Evolutionary conservation across 768 basidiomycete species (phyloP).

Genomic region (Clavaria fumosa): DNA sequence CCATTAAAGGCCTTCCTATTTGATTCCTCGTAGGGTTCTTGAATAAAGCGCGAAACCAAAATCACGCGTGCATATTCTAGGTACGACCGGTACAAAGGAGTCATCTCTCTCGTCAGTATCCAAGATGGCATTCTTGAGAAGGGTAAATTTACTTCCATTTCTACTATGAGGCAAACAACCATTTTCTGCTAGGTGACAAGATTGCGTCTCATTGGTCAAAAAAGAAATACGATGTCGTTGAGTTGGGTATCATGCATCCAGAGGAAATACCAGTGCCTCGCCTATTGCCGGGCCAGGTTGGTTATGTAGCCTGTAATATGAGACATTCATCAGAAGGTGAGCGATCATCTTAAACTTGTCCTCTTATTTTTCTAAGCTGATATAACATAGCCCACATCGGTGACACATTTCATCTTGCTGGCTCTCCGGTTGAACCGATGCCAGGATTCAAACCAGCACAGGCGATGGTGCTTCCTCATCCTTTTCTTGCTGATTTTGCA

Average conservation of each 20-base stretch:
- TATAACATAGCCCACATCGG: conserved; percentile 75
- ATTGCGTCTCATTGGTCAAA: conserved; percentile 73
- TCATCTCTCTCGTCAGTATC: conserved; percentile 80
- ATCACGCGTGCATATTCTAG: conserved; percentile 23
- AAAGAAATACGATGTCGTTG: conserved; percentile 80
- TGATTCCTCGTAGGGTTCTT: conserved; percentile 66
- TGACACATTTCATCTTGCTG: conserved; percentile 75
- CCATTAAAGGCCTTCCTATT: conserved; percentile 80
- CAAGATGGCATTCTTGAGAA: conserved; percentile 69
- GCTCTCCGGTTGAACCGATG: conserved; percentile 64
- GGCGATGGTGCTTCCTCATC: conserved; percentile 54
- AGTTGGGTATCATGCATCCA: conserved; percentile 82
- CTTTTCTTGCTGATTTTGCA: conserved; percentile 3
- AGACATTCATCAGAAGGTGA: conserved; percentile 88
- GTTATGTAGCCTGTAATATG: conserved; percentile 92
- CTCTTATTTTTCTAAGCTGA: neutral
- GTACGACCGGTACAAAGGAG: conserved; percentile 91
- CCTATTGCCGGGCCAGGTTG: conserved; percentile 69
- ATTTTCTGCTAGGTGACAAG: conserved; percentile 56
- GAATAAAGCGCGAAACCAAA: neutral
- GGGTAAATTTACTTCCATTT: conserved; percentile 44
- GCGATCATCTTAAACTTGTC: neutral
- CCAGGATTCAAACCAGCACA: conserved; percentile 86
- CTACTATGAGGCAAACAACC: too few relatives aligned
- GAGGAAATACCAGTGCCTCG: conserved; percentile 63